A percentile compares a stretch with the other conserved stretches of the same genome.
Evolutionary conservation across 2,329 filamentous ascomycete species (phyloP).

Genomic region (Pyrenochaeta sp.): DNA sequence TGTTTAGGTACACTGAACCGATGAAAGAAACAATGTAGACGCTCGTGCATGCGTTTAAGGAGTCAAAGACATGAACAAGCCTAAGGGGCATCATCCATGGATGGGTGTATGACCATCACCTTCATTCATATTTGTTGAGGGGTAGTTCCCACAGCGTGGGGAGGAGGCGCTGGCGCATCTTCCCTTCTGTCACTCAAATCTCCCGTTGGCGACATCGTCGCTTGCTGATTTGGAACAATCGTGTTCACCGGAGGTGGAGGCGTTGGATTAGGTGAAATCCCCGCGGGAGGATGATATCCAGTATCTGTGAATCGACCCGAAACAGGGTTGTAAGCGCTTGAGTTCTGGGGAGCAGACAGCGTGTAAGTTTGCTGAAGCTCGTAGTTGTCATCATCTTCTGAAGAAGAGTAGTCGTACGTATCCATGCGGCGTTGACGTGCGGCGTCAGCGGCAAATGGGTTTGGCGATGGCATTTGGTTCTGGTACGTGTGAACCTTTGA

Average conservation of each 20-base stretch:
- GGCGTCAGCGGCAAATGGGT: conserved; percentile 40
- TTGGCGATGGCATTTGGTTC: conserved; percentile 42
- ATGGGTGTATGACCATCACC: neutral
- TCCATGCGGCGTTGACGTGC: conserved; percentile 41
- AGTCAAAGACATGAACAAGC: neutral
- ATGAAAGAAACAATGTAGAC: neutral
- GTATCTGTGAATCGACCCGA: conserved; percentile 45
- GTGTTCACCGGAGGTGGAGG: conserved; percentile 38
- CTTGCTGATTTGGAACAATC: conserved; percentile 15
- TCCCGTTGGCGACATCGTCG: conserved; percentile 31
- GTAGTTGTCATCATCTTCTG: conserved; percentile 49
- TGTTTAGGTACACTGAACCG: neutral
- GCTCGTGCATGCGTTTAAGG: neutral
- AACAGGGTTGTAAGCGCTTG: conserved; percentile 44
- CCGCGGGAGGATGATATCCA: conserved; percentile 44
- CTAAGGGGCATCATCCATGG: neutral
- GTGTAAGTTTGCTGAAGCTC: conserved; percentile 45
- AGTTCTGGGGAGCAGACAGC: conserved; percentile 26
- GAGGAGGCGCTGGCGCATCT: conserved; percentile 33
- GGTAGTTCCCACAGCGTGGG: conserved; percentile 41
- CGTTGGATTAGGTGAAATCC: conserved; percentile 42
- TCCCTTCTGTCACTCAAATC: conserved; percentile 41
- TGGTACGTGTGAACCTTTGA: conserved; percentile 44
- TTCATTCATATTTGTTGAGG: conserved; percentile 35
- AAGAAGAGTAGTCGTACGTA: conserved; percentile 50